These are phyloP conservation scores for Babesia gibsoni DNA, from an alignment of 169 alveolate species.

Conservation along the genomic window DNA sequence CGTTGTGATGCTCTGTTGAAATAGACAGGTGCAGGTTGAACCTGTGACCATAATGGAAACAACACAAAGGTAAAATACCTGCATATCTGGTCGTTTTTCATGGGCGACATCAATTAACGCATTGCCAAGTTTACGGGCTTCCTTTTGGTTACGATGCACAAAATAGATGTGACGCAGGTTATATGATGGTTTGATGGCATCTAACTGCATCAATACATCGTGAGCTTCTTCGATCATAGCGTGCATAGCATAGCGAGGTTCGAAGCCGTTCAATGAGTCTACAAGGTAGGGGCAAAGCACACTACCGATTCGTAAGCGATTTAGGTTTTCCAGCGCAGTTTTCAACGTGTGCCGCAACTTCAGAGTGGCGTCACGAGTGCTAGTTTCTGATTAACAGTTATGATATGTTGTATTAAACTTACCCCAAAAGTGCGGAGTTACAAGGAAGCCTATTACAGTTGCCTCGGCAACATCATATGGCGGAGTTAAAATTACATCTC, in stretches of 20 bases:
- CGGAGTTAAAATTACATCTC: constrained; percentile 65
- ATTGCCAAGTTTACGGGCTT: constrained; percentile 43
- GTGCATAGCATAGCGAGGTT: constrained; percentile 22
- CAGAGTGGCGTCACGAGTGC: constrained; percentile 54
- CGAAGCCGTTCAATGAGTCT: constrained; percentile 54
- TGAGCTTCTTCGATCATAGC: constrained; percentile 59
- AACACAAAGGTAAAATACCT: constrained; percentile 9
- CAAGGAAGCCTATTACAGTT: constrained; percentile 52
- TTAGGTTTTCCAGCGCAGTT: constrained; percentile 28
- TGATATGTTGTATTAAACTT: neutral
- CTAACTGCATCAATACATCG: constrained; percentile 50
- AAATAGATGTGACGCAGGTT: constrained; percentile 23
- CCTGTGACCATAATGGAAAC: neutral
- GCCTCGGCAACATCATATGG: constrained; percentile 45
- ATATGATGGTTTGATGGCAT: constrained; percentile 33
- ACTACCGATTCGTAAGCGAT: constrained; percentile 32
- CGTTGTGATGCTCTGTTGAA: constrained; percentile 54
- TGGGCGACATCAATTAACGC: constrained; percentile 48
- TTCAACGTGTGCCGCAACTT: constrained; percentile 47
- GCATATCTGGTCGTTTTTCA: constrained; percentile 34
- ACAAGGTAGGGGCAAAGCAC: constrained; percentile 38
- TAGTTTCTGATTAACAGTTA: constrained; percentile 10
- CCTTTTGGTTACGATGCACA: constrained; percentile 20
- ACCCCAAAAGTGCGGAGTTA: constrained; percentile 64
- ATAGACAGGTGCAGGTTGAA: constrained; percentile 57